Evolutionary conservation across 176 grass and related monocot species (phyloP), one percentile per base, ranked within the genome.

Genomic region (Eleusine indica): DNA sequence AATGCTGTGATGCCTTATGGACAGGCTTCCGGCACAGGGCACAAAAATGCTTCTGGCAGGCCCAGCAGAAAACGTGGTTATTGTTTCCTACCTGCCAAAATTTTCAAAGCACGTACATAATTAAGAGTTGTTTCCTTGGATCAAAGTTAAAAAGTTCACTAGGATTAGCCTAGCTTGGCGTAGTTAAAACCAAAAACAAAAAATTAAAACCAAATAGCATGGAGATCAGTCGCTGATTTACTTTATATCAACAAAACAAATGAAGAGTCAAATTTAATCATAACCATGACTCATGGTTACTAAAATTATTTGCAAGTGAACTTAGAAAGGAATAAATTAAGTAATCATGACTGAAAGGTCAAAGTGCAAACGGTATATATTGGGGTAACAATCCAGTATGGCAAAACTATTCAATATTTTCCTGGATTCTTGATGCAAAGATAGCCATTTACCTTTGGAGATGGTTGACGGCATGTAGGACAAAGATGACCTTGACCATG

Each of bases 41-140:
- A 80, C 92, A 94, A 29, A 87, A 94, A 70, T 94, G 92, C 15
- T 75, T 91, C 81, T 89, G 87, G 84, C 92, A 94, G 58, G 89
- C 77, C 92, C 92, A 94, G 63, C 92, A 91, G 84, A 87, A 94
- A 40, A 91, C 43, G 66, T 94, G 92, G 76, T 94, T 94, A 56
- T 94, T 94, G 75, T 94, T 94, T 66, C 87, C 92, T 3, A 91
- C 48, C 92, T 94, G 92, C 35, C 57, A 73, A 44, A 77, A n/a
- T 78, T 76, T 81, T 37, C 63, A 74, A 77, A 78, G 21, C 35
- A 89, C 54, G 64, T 81, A 64, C 35, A 81, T 7, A 52, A 66
- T 19, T 48, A 52, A 37, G 70, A 89, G 62, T 75, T 8, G 70
- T 69, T 12, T 29, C 68, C 16, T 69, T 70, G 3, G 21, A 32